Base-by-base conservation (phyloP, 2,329 filamentous ascomycete genomes). In the Periconia macrospinosa region DNA sequence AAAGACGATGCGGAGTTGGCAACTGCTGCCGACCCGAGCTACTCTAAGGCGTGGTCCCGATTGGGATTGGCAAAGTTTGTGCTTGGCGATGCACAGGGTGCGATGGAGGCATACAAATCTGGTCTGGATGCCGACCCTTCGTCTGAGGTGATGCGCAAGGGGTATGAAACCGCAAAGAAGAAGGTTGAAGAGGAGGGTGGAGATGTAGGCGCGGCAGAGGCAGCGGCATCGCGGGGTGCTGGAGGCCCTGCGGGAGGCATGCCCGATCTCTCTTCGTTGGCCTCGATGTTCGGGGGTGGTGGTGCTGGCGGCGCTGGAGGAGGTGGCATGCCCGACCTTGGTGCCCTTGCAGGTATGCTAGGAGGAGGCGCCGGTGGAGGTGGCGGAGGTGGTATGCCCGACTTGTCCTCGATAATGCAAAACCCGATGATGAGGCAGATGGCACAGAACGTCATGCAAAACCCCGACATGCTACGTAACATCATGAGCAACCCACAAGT, bases 401-500 rank as follows among this genome's bases (percentile, higher is more conserved):
- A 48, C 33, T 15, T 48, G 6, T 14, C 10, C 10, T 17, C 45
- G 7, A 47, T 48, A 35, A 96, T 97, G 92, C 92, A 81, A 81
- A 99, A 97, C 80, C 94, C 94, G 52, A 97, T 97, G 94, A 96
- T 99, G 78, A 86, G 92, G 47, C 90, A 84, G 78, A 97, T 97
- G 92, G 94, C 94, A 5, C 91, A 97, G 80, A 96, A 91, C 76
- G 77, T 99, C 51, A 97, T 97, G 94, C 91, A 86, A 78, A 97
- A 99, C 78, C 94, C 94, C 0, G 90, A 96, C 10, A 86, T 92
- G 80, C 89, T 97, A 86, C 84, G 81, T 72, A 94, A 92, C 74
- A 77, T 99, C 54, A 96, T 99, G 92, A 91, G 81, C 81, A 97
- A 99, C 80, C 94, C 94, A 2, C 85, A 87, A 57, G 78, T 97